A percentile compares a stretch with the other conserved stretches of the same genome.
phyloP scores from a whole-genome alignment of 768 basidiomycete genomes.

The Hygrocybe punicea region DNA sequence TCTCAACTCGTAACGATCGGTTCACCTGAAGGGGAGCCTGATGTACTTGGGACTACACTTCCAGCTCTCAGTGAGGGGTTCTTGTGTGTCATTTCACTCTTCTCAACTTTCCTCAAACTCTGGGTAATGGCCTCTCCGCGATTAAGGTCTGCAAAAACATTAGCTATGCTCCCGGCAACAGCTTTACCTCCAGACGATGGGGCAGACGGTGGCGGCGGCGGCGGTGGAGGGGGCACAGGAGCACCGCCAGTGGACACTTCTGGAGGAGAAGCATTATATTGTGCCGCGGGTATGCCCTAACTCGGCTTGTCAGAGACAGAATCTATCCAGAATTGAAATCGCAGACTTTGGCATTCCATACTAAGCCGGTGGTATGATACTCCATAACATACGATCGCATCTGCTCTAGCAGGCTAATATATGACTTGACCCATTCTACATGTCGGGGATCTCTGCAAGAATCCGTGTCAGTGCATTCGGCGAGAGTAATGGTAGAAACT shows the following conservation, averaged over 20 bases:
- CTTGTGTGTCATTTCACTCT: conserved; percentile 98
- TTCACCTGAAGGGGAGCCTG: conserved; percentile 32
- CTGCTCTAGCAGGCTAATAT: conserved; percentile 67
- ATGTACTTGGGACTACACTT: conserved; percentile 42
- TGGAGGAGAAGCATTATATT: conserved; percentile 47
- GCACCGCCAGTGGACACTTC: too few species aligned
- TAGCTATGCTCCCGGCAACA: conserved; percentile 56
- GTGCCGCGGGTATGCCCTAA: conserved; percentile 56
- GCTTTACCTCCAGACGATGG: conserved; percentile 46
- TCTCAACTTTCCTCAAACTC: conserved; percentile 88
- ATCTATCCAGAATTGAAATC: conserved; percentile 1
- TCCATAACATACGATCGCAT: conserved; percentile 80
- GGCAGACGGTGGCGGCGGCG: conserved; percentile 40
- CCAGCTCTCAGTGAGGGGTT: conserved; percentile 83
- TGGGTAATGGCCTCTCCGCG: conserved; percentile 87
- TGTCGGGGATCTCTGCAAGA: conserved; percentile 76
- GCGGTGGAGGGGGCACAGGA: conserved; percentile 24
- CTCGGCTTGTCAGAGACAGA: conserved; percentile 1
- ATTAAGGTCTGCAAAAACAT: conserved; percentile 89
- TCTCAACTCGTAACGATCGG: neutral
- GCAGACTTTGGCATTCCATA: conserved; percentile 82
- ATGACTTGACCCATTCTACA: conserved; percentile 82
- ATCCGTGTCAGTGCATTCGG: neutral
- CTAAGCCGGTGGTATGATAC: conserved; percentile 78
- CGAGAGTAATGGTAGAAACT: conserved; percentile 22